Evolutionary conservation across 768 basidiomycete genomes (phyloP).

Genomic region (Mycena venus): DNA sequence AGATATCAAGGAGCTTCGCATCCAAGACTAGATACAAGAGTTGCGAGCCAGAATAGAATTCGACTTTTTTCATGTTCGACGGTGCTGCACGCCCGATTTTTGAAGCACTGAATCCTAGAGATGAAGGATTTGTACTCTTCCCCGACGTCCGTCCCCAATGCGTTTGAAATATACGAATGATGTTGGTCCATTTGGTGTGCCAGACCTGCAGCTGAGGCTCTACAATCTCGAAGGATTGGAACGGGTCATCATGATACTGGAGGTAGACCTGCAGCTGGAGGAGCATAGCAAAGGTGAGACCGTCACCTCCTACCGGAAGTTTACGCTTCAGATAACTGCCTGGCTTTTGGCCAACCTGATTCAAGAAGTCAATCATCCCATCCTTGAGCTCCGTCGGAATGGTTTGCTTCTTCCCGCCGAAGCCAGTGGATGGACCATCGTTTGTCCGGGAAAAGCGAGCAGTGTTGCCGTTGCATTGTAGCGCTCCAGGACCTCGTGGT

Average conservation of each 20-base stretch:
- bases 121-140: slow-evolving; percentile 42
- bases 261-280: slow-evolving; percentile 27
- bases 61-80: slow-evolving; percentile 36
- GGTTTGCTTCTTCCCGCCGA: background rate
- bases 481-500: background rate
- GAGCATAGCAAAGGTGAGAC: slow-evolving; percentile 49
- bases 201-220: slow-evolving; percentile 32
- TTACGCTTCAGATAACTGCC: slow-evolving; percentile 36
- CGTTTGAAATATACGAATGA: slow-evolving; percentile 36
- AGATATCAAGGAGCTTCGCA: slow-evolving; percentile 48
- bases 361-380: background rate
- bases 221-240: no score
- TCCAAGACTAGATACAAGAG: slow-evolving; percentile 43
- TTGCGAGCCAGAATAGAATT: slow-evolving; percentile 43
- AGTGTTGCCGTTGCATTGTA: background rate
- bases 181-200: slow-evolving; percentile 33
- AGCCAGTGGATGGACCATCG: background rate
- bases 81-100: slow-evolving; percentile 45
- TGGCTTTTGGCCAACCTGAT: slow-evolving; percentile 19
- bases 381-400: background rate
- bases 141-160: slow-evolving; percentile 43
- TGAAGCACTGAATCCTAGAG: slow-evolving; percentile 44
- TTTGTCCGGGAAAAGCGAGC: background rate
- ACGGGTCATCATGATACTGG: no score
- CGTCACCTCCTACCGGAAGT: slow-evolving; percentile 51